These are phyloP conservation scores for Dendrothele bispora DNA, from an alignment of 768 basidiomycete genomes.

Conservation along the genomic window DNA sequence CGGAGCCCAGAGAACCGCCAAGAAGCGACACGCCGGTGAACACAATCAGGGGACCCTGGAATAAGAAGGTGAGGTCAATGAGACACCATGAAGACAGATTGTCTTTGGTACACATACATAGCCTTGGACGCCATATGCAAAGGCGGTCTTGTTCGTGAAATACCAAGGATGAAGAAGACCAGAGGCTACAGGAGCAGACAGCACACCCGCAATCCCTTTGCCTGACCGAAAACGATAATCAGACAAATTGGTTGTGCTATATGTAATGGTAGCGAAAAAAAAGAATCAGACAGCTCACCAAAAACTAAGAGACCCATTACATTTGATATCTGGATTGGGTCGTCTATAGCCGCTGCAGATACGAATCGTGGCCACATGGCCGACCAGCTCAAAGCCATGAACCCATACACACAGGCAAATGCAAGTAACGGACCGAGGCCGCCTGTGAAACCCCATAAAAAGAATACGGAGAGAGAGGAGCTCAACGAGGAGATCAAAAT, in stretches of 20 bases:
- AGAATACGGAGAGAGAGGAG: conserved; percentile 6
- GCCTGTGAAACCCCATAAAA: conserved; percentile 8
- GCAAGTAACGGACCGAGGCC: conserved; percentile 3
- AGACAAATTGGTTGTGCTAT: neutral
- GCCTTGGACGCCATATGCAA: conserved; percentile 9
- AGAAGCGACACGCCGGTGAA: conserved; percentile 2
- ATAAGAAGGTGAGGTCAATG: neutral
- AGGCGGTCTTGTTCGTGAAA: conserved; percentile 2
- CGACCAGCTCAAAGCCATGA: conserved; percentile 10
- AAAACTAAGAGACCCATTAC: conserved; percentile 8
- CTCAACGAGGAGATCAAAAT: conserved; percentile 7
- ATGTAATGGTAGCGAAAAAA: neutral
- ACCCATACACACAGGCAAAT: conserved; percentile 9
- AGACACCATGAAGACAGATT: neutral
- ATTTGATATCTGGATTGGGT: conserved; percentile 3
- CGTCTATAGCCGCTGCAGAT: conserved; percentile 2
- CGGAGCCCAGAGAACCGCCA: neutral
- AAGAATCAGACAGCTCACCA: conserved; percentile 2
- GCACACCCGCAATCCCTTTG: conserved; percentile 5
- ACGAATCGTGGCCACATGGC: conserved; percentile 13
- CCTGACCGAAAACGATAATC: neutral
- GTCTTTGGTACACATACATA: conserved; percentile 4
- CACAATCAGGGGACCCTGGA: conserved; percentile 3
- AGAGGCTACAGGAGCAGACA: conserved; percentile 9
- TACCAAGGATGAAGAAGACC: conserved; percentile 9